These are phyloP conservation scores for Symbiodinium natans DNA, from an alignment of 73 alveolate species.

Conservation along the genomic window DNA sequence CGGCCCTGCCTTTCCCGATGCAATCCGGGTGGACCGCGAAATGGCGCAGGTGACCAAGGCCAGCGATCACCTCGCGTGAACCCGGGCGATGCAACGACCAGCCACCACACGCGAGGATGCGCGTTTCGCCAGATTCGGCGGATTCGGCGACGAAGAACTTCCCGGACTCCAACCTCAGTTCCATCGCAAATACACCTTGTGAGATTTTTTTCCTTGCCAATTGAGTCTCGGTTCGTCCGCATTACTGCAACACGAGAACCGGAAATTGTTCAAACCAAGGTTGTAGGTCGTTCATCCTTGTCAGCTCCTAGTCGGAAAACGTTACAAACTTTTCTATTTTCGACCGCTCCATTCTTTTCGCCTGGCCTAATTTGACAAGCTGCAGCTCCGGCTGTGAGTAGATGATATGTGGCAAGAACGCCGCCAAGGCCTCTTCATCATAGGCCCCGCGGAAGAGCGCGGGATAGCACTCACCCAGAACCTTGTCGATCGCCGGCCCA, in stretches of 20 bases:
- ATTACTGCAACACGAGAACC: no score
- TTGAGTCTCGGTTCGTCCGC: no score
- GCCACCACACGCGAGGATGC: conserved; percentile 53
- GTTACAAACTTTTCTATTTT: no score
- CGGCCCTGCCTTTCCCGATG: conserved; percentile 17
- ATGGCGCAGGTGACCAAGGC: conserved; percentile 40
- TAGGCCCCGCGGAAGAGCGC: conserved; percentile 31
- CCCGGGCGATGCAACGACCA: conserved; percentile 15
- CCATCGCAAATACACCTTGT: no score
- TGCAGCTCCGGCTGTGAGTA: background rate
- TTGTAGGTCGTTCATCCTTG: no score
- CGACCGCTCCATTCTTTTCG: no score
- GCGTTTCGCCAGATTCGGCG: no score
- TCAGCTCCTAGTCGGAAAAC: no score
- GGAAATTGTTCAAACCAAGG: no score
- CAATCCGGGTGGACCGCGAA: conserved; percentile 71
- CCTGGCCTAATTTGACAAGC: no score
- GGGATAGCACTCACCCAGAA: conserved; percentile 7
- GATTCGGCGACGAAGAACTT: conserved; percentile 29
- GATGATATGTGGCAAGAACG: conserved; percentile 29
- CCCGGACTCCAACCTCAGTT: background rate
- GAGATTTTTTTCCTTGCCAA: no score
- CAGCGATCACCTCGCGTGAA: background rate
- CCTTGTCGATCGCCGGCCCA: background rate
- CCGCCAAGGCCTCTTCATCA: conserved; percentile 31